Base-by-base conservation (phyloP, 2,329 filamentous ascomycete species). In the Fusarium odoratissimum region DNA sequence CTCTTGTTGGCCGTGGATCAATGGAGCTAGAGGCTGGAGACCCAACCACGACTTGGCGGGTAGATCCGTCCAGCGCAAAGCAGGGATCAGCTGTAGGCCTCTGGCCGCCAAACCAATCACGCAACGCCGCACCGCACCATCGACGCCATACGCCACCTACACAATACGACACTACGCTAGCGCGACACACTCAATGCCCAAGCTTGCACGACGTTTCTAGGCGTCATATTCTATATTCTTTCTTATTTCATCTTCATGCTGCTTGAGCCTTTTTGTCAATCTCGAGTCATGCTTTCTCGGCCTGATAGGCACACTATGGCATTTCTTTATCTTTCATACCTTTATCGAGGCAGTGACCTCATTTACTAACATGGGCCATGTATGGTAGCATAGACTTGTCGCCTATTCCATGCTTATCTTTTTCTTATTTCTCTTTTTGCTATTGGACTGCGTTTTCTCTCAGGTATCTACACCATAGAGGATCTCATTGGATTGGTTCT, bases 41-140 rank as follows among this genome's bases (percentile, higher is more conserved):
- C 58, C 75, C 67, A 76, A 76, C 72, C 73, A 72, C 41, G 46
- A 64, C 63, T 70, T 67, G 72, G 71, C 75, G 75, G 75, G 74
- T 77, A 77, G 75, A 77, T 77, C 75, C 75, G 75, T 60, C 52
- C 46, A 71, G 67, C 64, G 51, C 57, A 68, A 74, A 73, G 54
- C 65, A 75, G 63, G 72, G 69, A 69, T 73, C 59, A 55, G 57
- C 52, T 67, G 58, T 52, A 23, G 63, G 45, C 45, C 48, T 56
- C 25, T 63, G 41, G 21, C 35, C 55, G 45, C 17, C 28, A 56
- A 44, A 35, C 46, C 60, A 70, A 69, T 70, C 60, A 69, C 31
- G n/a, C 37, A 33, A 38, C 46, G 38, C 25, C 8, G 30, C 65
- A 41, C 42, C 31, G 25, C 65, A 68, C 64, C 60, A 64, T 37